Percentiles rank a stretch among this genome's conserved stretches.
phyloP scores from a whole-genome alignment of 768 basidiomycete genomes.

The Boletus pseudo-olivaceus region DNA sequence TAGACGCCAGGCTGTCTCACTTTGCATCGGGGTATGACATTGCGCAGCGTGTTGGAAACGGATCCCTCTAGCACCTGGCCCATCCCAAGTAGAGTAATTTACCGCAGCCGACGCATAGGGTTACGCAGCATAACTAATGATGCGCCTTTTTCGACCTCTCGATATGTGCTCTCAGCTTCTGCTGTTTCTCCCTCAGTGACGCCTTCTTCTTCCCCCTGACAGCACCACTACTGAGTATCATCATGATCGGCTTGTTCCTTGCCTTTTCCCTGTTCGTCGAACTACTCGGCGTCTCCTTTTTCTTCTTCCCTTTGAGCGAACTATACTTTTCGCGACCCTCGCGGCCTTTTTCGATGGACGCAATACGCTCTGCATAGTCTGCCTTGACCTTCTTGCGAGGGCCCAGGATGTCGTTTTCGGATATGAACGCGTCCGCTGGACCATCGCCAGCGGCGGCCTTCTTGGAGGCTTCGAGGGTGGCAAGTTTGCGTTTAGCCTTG shows the following conservation, averaged over 20 bases:
- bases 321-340: constrained; percentile 95
- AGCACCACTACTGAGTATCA: constrained; percentile 74
- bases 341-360: constrained; percentile 85
- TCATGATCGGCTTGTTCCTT: constrained; percentile 94
- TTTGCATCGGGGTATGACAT: constrained; percentile 69
- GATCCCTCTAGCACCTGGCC: constrained; percentile 18
- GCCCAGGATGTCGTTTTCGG: constrained; percentile 89
- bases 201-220: constrained; percentile 84
- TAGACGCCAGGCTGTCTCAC: constrained; percentile 78
- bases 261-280: constrained; percentile 91
- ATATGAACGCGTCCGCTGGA: constrained; percentile 57
- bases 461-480: constrained; percentile 69
- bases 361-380: constrained; percentile 91
- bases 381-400: constrained; percentile 92
- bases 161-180: constrained; percentile 71
- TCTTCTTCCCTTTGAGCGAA: constrained; percentile 88
- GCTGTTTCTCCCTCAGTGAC: constrained; percentile 78
- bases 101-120: background rate
- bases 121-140: constrained; percentile 17
- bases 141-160: constrained; percentile 57
- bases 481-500: constrained; percentile 86
- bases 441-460: constrained; percentile 48
- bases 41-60: constrained; percentile 37
- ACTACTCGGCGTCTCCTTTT: constrained; percentile 75
- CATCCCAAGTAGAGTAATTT: background rate